phyloP scores from a whole-genome alignment of 2,329 filamentous ascomycete species.

The Lachnellula hyalina region DNA sequence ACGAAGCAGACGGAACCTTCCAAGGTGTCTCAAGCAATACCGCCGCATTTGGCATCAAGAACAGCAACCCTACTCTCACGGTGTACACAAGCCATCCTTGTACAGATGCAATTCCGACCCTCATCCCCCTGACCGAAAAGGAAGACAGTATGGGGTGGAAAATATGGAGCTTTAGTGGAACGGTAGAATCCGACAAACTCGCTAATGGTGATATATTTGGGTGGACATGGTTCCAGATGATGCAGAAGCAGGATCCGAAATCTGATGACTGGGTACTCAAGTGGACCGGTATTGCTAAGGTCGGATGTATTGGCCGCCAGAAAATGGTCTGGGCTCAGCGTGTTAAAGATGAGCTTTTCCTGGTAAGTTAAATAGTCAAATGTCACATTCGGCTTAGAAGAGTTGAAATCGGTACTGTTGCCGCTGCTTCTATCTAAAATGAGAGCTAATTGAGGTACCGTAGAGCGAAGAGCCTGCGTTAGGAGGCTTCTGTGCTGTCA shows the following conservation, averaged over 20 bases:
- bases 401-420: no score
- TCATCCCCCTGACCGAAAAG: neutral
- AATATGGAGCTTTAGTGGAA: slow-evolving; percentile 15
- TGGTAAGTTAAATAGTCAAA: no score
- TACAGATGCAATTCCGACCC: no score
- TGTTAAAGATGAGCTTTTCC: no score
- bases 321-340: no score
- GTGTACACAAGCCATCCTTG: no score
- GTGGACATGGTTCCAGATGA: slow-evolving; percentile 11
- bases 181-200: slow-evolving; percentile 2
- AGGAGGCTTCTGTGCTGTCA: slow-evolving; percentile 13
- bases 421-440: no score
- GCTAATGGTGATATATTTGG: neutral
- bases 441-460: no score
- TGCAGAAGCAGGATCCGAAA: neutral
- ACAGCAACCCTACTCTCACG: neutral
- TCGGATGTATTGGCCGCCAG: neutral
- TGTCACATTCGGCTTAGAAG: no score
- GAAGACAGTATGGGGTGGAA: neutral
- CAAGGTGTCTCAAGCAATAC: slow-evolving; percentile 11
- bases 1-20: slow-evolving; percentile 9
- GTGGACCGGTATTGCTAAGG: slow-evolving; percentile 5
- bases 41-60: neutral
- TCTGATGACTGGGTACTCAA: neutral
- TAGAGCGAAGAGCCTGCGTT: slow-evolving; percentile 13